A percentile compares a stretch with the other conserved stretches of the same genome.
These are phyloP conservation scores for Singerocomus inundabilis DNA, from an alignment of 1,284 basidiomycete genomes.

Conservation along the genomic window DNA sequence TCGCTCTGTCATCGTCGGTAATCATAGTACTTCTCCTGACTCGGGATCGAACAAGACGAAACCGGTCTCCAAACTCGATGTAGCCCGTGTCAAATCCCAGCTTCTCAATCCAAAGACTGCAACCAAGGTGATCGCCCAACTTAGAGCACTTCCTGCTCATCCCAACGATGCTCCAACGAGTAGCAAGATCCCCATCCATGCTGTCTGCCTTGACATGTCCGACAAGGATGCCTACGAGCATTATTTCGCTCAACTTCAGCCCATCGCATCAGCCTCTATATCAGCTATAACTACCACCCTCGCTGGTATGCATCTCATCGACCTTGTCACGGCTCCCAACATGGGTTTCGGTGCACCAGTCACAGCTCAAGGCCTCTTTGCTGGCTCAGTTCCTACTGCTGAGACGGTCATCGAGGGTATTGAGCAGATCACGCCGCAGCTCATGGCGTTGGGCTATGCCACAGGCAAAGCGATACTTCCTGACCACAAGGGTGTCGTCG, in stretches of 20 bases:
- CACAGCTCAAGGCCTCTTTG: constrained; percentile 56
- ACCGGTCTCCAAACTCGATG: constrained; percentile 45
- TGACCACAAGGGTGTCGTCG: constrained; percentile 67
- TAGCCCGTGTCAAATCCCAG: constrained; percentile 69
- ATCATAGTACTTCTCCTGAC: constrained; percentile 35
- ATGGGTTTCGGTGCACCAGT: constrained; percentile 61
- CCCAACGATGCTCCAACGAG: constrained; percentile 14
- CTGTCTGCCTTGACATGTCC: constrained; percentile 62
- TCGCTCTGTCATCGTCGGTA: constrained; percentile 67
- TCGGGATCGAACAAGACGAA: constrained; percentile 34
- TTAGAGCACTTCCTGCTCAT: constrained; percentile 50
- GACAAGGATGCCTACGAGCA: constrained; percentile 59
- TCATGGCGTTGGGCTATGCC: constrained; percentile 75
- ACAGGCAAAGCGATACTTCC: constrained; percentile 65
- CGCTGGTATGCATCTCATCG: constrained; percentile 56
- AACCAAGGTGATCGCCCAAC: constrained; percentile 65
- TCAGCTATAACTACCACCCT: constrained; percentile 50
- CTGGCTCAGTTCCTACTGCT: constrained; percentile 71
- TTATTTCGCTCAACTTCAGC: constrained; percentile 50
- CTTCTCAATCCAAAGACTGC: constrained; percentile 65
- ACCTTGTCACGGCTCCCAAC: constrained; percentile 52
- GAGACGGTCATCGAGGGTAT: constrained; percentile 67
- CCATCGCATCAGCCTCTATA: constrained; percentile 48
- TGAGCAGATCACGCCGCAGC: constrained; percentile 66
- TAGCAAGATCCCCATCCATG: constrained; percentile 57